Evolutionary conservation across 1,139 yeast genomes (phyloP).

Genomic region (Taphrina sp.): DNA sequence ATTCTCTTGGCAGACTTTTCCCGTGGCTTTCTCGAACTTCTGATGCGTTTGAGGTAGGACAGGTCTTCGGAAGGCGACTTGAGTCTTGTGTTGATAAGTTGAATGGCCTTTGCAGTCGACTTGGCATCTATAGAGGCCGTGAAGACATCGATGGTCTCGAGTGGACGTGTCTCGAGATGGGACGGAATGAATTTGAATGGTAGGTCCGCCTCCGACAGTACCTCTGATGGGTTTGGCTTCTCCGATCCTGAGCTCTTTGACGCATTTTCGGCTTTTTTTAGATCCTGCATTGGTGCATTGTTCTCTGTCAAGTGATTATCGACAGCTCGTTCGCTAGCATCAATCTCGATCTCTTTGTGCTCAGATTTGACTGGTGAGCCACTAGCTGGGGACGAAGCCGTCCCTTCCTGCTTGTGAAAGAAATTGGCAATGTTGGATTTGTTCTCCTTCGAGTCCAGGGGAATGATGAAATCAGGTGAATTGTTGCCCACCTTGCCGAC

Average conservation of each 20-base stretch:
- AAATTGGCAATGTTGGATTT: conserved; percentile 31
- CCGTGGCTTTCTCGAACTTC: conserved; percentile 11
- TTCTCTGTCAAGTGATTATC: conserved; percentile 1
- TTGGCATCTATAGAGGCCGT: conserved; percentile 22
- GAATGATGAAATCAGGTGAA: conserved; percentile 41
- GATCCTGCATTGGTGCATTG: conserved; percentile 26
- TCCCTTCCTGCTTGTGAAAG: conserved; percentile 33
- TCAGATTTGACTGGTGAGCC: conserved; percentile 2
- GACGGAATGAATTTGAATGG: conserved; percentile 31
- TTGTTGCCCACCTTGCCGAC: conserved; percentile 65
- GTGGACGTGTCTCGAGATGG: conserved; percentile 31
- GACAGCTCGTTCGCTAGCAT: not conserved
- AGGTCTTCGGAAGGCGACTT: conserved; percentile 15
- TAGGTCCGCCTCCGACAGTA: conserved; percentile 20
- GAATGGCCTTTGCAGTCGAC: conserved; percentile 13
- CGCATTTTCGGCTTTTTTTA: not conserved
- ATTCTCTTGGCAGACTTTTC: not conserved
- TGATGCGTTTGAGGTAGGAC: conserved; percentile 28
- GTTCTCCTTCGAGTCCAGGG: conserved; percentile 28
- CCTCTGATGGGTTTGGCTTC: too few relatives aligned
- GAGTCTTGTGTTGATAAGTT: conserved; percentile 13
- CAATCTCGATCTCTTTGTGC: conserved; percentile 8
- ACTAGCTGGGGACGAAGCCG: too few relatives aligned
- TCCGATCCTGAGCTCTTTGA: not conserved
- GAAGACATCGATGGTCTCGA: conserved; percentile 34